Conservation (phyloP, 371 early-diverging fungal genomes). For the Rhizopus arrhizus region DNA sequence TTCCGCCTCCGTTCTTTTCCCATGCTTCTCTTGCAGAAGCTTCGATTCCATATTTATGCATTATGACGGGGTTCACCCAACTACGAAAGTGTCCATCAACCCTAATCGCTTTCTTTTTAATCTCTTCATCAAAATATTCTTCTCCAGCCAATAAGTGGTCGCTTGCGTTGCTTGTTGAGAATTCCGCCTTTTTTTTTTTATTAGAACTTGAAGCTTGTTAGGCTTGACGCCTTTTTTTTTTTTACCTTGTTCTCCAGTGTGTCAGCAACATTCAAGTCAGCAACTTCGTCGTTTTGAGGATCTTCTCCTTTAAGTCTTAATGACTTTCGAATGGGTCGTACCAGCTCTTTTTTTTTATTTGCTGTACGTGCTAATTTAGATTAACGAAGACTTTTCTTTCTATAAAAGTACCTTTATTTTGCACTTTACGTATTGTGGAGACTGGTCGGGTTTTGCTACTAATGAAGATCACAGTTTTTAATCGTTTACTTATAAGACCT, state of each 20-base stretch:
- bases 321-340: conserved; percentile 40
- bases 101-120: conserved; percentile 53
- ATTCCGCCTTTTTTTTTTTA: conserved; percentile 24
- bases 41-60: conserved; percentile 62
- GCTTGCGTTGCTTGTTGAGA: neutral
- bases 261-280: conserved; percentile 29
- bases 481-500: neutral
- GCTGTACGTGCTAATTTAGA: neutral
- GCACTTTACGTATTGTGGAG: neutral
- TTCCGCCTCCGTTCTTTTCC: conserved; percentile 79
- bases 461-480: neutral
- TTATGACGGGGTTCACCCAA: conserved; percentile 63
- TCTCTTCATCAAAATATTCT: conserved; percentile 55
- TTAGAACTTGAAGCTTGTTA: neutral
- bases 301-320: conserved; percentile 53
- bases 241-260: conserved; percentile 17
- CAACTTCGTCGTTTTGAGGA: conserved; percentile 36
- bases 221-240: conserved; percentile 1
- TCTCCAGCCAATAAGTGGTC: conserved; percentile 54
- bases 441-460: neutral
- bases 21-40: conserved; percentile 65
- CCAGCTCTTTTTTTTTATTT: neutral
- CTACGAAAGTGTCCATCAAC: conserved; percentile 66
- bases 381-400: neutral
- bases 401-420: neutral